These are phyloP conservation scores for Paraphaeosphaeria sporulosa DNA, from an alignment of 2,329 filamentous ascomycete genomes.

Conservation along the genomic window DNA sequence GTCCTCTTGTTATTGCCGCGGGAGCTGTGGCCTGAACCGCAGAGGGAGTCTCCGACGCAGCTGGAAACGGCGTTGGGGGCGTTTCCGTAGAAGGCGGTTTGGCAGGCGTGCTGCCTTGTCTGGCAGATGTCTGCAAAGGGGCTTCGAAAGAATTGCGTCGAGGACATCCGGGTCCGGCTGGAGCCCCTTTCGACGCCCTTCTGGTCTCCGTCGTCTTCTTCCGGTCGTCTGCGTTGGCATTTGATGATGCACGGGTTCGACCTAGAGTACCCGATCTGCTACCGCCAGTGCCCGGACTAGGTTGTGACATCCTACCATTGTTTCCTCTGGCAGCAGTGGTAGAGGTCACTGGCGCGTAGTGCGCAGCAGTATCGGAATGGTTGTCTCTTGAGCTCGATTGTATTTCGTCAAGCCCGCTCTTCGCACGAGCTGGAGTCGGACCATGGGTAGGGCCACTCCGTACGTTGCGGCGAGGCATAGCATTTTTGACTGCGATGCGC, in stretches of 20 bases:
- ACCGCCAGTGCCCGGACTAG: neutral
- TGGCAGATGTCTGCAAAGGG: neutral
- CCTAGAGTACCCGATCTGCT: neutral
- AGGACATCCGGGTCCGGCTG: neutral
- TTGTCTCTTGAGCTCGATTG: neutral
- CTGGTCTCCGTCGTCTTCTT: neutral
- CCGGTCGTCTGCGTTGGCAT: neutral
- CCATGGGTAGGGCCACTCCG: neutral
- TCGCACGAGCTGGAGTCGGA: neutral
- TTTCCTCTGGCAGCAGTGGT: neutral
- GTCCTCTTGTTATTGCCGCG: neutral
- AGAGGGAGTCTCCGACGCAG: neutral
- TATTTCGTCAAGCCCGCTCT: neutral
- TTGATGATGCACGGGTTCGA: neutral
- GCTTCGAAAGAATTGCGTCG: neutral
- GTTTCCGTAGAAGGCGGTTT: neutral
- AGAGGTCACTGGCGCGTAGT: neutral
- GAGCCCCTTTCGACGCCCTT: neutral
- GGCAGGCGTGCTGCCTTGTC: neutral
- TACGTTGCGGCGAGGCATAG: neutral
- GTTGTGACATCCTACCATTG: neutral
- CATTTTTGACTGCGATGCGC: neutral
- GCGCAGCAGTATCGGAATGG: neutral
- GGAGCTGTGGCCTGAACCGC: neutral
- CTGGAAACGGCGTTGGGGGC: neutral